phyloP scores from a whole-genome alignment of 805 yeast species.

The Hanseniaspora vineae region DNA sequence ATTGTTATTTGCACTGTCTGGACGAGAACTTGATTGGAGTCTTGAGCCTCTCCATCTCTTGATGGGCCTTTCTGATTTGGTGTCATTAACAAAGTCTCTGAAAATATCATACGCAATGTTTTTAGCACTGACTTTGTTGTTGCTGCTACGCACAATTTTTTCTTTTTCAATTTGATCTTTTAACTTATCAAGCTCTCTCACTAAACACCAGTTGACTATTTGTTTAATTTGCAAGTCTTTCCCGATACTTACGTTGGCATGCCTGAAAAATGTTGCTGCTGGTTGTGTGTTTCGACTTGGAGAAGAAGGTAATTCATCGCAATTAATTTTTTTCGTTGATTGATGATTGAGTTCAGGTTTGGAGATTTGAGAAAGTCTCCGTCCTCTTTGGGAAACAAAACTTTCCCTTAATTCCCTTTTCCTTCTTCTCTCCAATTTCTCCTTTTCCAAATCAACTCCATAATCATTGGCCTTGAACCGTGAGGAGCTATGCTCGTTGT shows the following conservation, averaged over 20 bases:
- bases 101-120: slow-evolving; percentile 15
- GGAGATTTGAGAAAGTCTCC: background rate
- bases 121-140: slow-evolving; percentile 9
- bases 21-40: too few relatives aligned
- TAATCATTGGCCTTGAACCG: background rate
- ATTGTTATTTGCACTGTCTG: background rate
- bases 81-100: slow-evolving; percentile 20
- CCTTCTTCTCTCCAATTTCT: background rate
- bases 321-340: slow-evolving; percentile 5
- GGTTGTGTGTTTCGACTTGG: slow-evolving; percentile 23
- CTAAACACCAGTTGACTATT: slow-evolving; percentile 22
- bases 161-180: slow-evolving; percentile 7
- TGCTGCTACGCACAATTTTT: background rate
- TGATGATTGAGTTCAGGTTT: background rate
- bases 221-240: slow-evolving; percentile 19
- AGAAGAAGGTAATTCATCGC: slow-evolving; percentile 11
- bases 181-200: slow-evolving; percentile 10
- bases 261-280: slow-evolving; percentile 20
- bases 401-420: slow-evolving; percentile 1
- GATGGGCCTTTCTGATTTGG: slow-evolving; percentile 14
- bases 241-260: slow-evolving; percentile 19
- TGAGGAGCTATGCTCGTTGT: too few relatives aligned
- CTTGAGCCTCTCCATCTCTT: slow-evolving; percentile 18
- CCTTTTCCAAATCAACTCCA: background rate
- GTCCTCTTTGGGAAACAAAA: background rate